A percentile compares a stretch with the other conserved stretches of the same genome.
phyloP scores from a whole-genome alignment of 805 yeast genomes.

The Metahyphopichia silvanorum region DNA sequence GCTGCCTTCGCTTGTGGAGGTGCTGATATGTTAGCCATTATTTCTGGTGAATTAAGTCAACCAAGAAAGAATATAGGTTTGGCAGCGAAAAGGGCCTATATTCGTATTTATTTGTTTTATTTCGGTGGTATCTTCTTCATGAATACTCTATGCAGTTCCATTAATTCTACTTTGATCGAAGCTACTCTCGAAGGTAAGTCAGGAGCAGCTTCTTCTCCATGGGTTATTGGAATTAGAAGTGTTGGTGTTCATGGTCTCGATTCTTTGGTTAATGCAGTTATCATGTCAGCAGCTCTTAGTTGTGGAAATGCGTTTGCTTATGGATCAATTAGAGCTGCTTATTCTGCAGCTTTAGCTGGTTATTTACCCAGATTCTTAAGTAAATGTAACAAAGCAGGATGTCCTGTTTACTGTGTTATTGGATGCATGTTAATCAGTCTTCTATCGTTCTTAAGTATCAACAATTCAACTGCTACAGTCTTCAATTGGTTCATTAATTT shows the following conservation, averaged over 20 bases:
- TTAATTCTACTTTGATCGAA: not conserved
- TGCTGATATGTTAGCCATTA: slow-evolving; percentile 29
- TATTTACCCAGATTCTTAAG: slow-evolving; percentile 31
- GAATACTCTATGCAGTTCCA: not conserved
- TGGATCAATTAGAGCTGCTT: slow-evolving; percentile 33
- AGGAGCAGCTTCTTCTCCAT: not conserved
- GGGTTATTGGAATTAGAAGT: slow-evolving; percentile 1
- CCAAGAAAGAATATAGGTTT: slow-evolving; percentile 37
- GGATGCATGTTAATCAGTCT: slow-evolving; percentile 16
- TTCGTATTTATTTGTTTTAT: slow-evolving; percentile 32
- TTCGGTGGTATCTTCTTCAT: slow-evolving; percentile 31
- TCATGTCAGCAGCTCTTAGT: slow-evolving; percentile 34
- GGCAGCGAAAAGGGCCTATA: slow-evolving; percentile 33
- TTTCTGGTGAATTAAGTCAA: slow-evolving; percentile 39
- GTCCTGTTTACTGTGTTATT: slow-evolving; percentile 28
- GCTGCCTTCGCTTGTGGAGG: slow-evolving; percentile 38
- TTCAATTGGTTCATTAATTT: slow-evolving; percentile 37
- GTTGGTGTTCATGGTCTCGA: slow-evolving; percentile 35
- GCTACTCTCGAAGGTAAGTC: not conserved
- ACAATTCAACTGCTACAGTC: slow-evolving; percentile 22
- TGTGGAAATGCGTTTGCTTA: slow-evolving; percentile 35
- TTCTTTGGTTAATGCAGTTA: slow-evolving; percentile 30
- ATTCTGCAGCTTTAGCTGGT: slow-evolving; percentile 33
- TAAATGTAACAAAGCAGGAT: slow-evolving; percentile 29
- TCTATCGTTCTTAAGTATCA: slow-evolving; percentile 27